phyloP scores from a whole-genome alignment of 202 grass and related monocot species.

The Carex sylvatica region DNA sequence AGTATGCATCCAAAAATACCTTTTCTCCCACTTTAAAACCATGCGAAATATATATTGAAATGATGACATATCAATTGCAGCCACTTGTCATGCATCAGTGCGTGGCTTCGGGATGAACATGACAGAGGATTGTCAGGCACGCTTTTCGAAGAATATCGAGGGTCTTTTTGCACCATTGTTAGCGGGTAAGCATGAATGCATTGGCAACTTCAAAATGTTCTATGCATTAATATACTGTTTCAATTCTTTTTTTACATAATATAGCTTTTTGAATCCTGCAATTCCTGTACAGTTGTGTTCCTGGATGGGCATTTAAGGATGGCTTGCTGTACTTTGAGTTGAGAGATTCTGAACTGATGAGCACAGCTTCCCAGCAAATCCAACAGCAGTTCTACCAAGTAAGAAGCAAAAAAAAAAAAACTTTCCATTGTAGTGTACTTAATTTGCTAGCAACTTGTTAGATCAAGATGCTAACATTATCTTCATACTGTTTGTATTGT shows the following conservation, averaged over 20 bases:
- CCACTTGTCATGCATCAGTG: conserved; percentile 49
- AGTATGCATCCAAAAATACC: conserved; percentile 1
- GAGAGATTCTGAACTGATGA: conserved; percentile 36
- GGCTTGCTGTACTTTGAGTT: conserved; percentile 46
- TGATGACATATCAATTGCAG: conserved; percentile 32
- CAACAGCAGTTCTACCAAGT: conserved; percentile 84
- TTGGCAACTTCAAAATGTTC: neutral
- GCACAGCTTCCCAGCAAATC: conserved; percentile 43
- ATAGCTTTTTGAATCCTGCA: neutral
- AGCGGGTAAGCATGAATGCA: conserved; percentile 36
- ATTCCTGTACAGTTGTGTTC: conserved; percentile 50
- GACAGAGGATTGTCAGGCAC: neutral
- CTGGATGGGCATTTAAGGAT: conserved; percentile 65
- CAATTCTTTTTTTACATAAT: neutral
- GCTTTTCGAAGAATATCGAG: conserved; percentile 52
- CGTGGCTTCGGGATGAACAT: conserved; percentile 39
- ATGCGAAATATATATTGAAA: neutral
- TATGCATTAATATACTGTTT: neutral
- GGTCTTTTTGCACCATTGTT: conserved; percentile 37
- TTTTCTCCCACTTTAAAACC: conserved; percentile 5
- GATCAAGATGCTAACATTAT: conserved; percentile 14
- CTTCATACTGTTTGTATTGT: neutral
- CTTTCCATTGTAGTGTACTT: neutral
- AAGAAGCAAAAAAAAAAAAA: neutral
- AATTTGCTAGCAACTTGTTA: neutral